Percentiles rank a stretch among this genome's conserved stretches.
Conservation (phyloP, 2,329 filamentous ascomycete species). For the Pseudonectria foliicola region DNA sequence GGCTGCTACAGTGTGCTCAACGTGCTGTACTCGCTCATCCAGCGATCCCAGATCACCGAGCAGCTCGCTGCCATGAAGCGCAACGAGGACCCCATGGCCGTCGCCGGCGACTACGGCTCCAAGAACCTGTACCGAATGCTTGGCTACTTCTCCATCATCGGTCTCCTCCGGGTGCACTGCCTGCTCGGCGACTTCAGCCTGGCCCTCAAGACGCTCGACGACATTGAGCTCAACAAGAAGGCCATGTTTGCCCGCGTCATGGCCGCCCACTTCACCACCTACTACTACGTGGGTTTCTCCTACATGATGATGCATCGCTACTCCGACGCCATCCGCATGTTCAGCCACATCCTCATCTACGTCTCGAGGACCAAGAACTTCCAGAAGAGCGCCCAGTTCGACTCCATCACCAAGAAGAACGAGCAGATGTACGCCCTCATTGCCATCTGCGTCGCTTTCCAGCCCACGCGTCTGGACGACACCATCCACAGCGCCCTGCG, state of each 20-base stretch:
- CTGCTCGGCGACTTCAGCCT: slow-evolving; percentile 96
- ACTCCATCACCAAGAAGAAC: slow-evolving; percentile 99
- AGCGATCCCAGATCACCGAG: slow-evolving; percentile 96
- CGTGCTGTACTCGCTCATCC: slow-evolving; percentile 97
- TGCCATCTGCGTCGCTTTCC: slow-evolving; percentile 97
- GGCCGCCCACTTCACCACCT: slow-evolving; percentile 98
- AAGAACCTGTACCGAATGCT: slow-evolving; percentile 96
- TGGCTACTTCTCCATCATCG: slow-evolving; percentile 99
- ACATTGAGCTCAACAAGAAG: slow-evolving; percentile 99
- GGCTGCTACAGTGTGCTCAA: slow-evolving; percentile 99
- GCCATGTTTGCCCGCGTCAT: slow-evolving; percentile 99
- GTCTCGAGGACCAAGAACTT: slow-evolving; percentile 99
- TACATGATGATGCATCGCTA: slow-evolving; percentile 99
- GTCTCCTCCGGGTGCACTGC: slow-evolving; percentile 90
- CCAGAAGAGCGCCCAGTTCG: slow-evolving; percentile 98
- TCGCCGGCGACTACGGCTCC: slow-evolving; percentile 91
- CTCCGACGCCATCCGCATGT: slow-evolving; percentile 98
- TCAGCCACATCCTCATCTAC: slow-evolving; percentile 99
- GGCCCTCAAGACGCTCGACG: slow-evolving; percentile 95
- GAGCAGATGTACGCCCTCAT: slow-evolving; percentile 99
- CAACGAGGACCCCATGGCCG: slow-evolving; percentile 78
- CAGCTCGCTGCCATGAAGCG: slow-evolving; percentile 93
- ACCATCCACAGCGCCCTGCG: slow-evolving; percentile 96
- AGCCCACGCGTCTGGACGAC: slow-evolving; percentile 94
- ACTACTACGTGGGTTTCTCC: slow-evolving; percentile 99